Percentiles rank a stretch among this genome's conserved stretches.
These are phyloP conservation scores for Mycena citricolor DNA, from an alignment of 1,284 basidiomycete species.

Conservation along the genomic window DNA sequence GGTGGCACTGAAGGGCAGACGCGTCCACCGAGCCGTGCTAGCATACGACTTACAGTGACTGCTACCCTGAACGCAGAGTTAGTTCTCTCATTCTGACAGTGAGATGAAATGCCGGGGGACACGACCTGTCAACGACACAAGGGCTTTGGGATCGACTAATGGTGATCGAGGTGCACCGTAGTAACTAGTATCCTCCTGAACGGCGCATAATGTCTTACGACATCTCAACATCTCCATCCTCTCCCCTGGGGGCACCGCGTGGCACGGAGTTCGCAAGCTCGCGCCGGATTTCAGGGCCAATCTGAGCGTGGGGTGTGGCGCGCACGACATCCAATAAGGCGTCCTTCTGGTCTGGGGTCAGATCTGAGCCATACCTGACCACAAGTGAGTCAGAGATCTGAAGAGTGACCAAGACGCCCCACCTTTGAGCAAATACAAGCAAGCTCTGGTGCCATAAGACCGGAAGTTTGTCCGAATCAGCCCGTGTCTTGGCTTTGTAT, in stretches of 20 bases:
- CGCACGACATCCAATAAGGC: slow-evolving; percentile 93
- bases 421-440: slow-evolving; percentile 93
- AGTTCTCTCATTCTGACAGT: no score
- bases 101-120: no score
- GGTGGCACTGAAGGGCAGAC: no score
- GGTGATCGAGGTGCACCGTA: no score
- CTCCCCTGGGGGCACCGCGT: slow-evolving; percentile 64
- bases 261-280: slow-evolving; percentile 78
- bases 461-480: slow-evolving; percentile 77
- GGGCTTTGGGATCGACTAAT: no score
- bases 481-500: slow-evolving; percentile 69
- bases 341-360: slow-evolving; percentile 97
- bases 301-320: slow-evolving; percentile 85
- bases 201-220: no score
- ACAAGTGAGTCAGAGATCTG: slow-evolving; percentile 7
- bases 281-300: slow-evolving; percentile 87
- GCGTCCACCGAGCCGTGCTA: no score
- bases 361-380: slow-evolving; percentile 87
- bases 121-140: no score
- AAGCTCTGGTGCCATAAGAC: slow-evolving; percentile 99
- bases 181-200: no score
- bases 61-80: no score
- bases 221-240: slow-evolving; percentile 63
- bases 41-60: no score
- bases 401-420: no score